Conservation (phyloP, 2,329 filamentous ascomycete species). For the Penicillium griseofulvum region DNA sequence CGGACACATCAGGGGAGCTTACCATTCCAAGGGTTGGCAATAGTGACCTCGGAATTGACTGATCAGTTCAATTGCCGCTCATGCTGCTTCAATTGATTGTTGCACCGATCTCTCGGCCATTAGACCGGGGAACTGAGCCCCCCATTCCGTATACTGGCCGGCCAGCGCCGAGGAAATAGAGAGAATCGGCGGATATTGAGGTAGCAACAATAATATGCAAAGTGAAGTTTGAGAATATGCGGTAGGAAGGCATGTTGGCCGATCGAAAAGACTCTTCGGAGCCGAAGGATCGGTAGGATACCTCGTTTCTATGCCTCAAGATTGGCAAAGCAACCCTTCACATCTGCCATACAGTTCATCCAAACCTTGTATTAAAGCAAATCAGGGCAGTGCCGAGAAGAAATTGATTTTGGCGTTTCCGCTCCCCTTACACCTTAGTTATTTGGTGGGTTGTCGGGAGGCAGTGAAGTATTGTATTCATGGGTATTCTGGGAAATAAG, state of each 20-base stretch:
- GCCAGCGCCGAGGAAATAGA: conserved; percentile 4
- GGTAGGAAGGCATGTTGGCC: conserved; percentile 4
- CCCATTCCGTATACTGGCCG: background rate
- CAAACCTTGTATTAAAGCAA: conserved; percentile 17
- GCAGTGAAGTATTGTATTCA: conserved; percentile 17
- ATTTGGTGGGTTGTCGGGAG: conserved; percentile 9
- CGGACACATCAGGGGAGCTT: background rate
- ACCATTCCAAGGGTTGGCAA: conserved; percentile 2
- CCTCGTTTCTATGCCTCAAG: conserved; percentile 13
- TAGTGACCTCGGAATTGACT: background rate
- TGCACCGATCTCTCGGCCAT: background rate
- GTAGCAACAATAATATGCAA: conserved; percentile 18
- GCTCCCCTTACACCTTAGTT: conserved; percentile 7
- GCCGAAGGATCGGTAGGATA: conserved; percentile 3
- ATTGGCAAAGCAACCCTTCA: conserved; percentile 10
- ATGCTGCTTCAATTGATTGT: conserved; percentile 1
- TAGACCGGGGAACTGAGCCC: background rate
- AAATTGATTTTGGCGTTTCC: conserved; percentile 11
- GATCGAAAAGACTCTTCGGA: background rate
- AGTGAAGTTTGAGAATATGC: conserved; percentile 17
- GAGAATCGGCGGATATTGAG: conserved; percentile 16
- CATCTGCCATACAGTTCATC: conserved; percentile 11
- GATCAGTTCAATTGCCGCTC: conserved; percentile 1
- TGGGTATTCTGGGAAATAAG: conserved; percentile 17
- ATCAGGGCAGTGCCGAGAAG: conserved; percentile 13